These are phyloP conservation scores for Tricharina praecox DNA, from an alignment of 495 filamentous ascomycete genomes.

Conservation along the genomic window DNA sequence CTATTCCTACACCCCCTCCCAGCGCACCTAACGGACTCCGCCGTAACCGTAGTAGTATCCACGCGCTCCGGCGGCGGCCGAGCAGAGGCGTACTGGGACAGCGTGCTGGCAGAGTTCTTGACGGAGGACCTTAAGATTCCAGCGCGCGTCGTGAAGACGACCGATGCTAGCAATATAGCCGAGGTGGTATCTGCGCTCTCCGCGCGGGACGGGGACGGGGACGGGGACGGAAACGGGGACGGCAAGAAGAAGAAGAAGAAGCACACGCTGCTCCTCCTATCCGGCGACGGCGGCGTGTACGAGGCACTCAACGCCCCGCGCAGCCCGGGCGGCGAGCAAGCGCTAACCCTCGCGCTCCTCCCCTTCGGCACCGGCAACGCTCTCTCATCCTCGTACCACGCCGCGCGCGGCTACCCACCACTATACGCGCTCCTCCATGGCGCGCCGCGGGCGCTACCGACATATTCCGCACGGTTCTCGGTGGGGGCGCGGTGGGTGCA, in stretches of 20 bases:
- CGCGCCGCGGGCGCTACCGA: slow-evolving; percentile 31
- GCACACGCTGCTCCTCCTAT: slow-evolving; percentile 56
- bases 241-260: slow-evolving; percentile 31
- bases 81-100: slow-evolving; percentile 39
- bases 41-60: slow-evolving; percentile 54
- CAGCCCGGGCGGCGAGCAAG: slow-evolving; percentile 9
- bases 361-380: slow-evolving; percentile 83
- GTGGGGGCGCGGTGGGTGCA: slow-evolving; percentile 34
- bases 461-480: slow-evolving; percentile 49
- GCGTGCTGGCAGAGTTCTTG: slow-evolving; percentile 39
- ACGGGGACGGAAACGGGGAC: slow-evolving; percentile 33
- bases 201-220: slow-evolving; percentile 36
- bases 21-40: slow-evolving; percentile 5
- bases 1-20: slow-evolving; percentile 9
- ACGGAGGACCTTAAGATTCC: no score
- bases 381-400: slow-evolving; percentile 51
- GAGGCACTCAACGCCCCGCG: slow-evolving; percentile 54
- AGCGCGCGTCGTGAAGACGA: no score
- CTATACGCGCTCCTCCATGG: slow-evolving; percentile 45
- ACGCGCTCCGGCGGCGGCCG: slow-evolving; percentile 50
- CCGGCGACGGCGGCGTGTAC: slow-evolving; percentile 69
- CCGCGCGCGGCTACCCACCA: slow-evolving; percentile 16
- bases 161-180: no score
- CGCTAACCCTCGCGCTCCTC: slow-evolving; percentile 46
- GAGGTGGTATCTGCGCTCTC: no score